These are phyloP conservation scores for Tolypocladium inflatum DNA, from an alignment of 2,329 filamentous ascomycete species.

Conservation along the genomic window DNA sequence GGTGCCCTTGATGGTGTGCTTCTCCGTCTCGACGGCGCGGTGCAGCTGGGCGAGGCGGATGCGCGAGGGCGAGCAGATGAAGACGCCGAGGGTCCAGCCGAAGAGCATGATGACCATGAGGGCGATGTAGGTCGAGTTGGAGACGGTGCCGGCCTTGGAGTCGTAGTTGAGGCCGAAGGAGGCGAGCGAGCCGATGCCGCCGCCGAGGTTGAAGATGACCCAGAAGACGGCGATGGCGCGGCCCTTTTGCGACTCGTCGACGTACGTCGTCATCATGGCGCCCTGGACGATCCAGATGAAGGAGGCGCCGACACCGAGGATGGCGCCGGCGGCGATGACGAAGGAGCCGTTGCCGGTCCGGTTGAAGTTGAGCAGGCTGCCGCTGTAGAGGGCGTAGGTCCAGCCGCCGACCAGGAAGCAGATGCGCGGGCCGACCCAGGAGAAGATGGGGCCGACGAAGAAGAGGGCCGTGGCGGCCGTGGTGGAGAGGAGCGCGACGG, in stretches of 20 bases:
- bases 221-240: conserved; percentile 33
- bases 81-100: conserved; percentile 35
- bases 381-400: conserved; percentile 36
- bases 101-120: conserved; percentile 37
- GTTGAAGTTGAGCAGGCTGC: conserved; percentile 32
- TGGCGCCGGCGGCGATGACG: conserved; percentile 32
- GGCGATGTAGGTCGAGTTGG: conserved; percentile 39
- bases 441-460: conserved; percentile 32
- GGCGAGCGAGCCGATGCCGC: conserved; percentile 32
- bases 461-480: conserved; percentile 33
- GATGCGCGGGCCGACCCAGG: conserved; percentile 28
- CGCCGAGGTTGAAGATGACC: conserved; percentile 37
- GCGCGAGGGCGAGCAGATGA: conserved; percentile 37
- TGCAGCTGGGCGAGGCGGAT: conserved; percentile 28
- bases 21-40: conserved; percentile 25
- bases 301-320: conserved; percentile 34
- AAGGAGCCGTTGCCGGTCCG: conserved; percentile 27
- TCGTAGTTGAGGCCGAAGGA: conserved; percentile 25
- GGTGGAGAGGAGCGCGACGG: conserved; percentile 30
- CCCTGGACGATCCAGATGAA: conserved; percentile 38
- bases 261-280: conserved; percentile 37
- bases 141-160: conserved; percentile 31
- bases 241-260: conserved; percentile 22
- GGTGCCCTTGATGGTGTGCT: conserved; percentile 24
- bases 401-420: conserved; percentile 34